Base-by-base conservation (phyloP, 2,329 filamentous ascomycete species). In the Colletotrichum euphorbiae region DNA sequence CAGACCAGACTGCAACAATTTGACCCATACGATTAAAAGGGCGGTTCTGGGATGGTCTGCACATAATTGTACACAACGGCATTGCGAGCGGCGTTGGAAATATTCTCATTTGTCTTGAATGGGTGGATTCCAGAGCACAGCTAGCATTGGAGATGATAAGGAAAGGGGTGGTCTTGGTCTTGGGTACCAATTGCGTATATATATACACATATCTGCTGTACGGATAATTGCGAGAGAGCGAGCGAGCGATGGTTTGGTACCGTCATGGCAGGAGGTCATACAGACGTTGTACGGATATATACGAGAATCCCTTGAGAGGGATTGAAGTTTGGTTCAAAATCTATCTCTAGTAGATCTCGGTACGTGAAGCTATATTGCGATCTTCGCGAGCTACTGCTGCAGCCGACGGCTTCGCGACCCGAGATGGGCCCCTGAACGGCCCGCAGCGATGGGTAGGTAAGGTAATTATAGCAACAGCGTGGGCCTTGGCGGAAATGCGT, bases 1-100 rank as follows among this genome's bases (percentile, higher is more conserved):
- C 52, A 3, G 21, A 31, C n/a, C 15, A 38, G 46, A n/a, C 15
- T 19, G 6, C 24, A 21, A 57, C 19, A 24, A 7, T 12, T 0
- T 60, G 12, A 48, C n/a, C 42, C n/a, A 33, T 46, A 40, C 21
- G 45, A 52, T 40, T 48, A 57, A 24, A 46, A 33, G 24, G 28
- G 21, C 13, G 48, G 19, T 11, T 42, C 28, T 42, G 13, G 43
- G 45, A 36, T 15, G 55, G 56, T 59, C 28, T 57, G 50, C 63
- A 57, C 15, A 46, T 52, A 52, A 24, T 48, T 15, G 45, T n/a
- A 62, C 38, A 67, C 52, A 24, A 45, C 5, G 60, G 60, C 64
- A 67, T 67, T 67, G 64, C 64, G 64, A 67, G 52, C 31, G 64
- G 64, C 51, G 64, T 67, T 67, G 64, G 64, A 56, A 63, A 50